Conservation (phyloP, 2,329 filamentous ascomycete species). For the Scedosporium apiospermum region DNA sequence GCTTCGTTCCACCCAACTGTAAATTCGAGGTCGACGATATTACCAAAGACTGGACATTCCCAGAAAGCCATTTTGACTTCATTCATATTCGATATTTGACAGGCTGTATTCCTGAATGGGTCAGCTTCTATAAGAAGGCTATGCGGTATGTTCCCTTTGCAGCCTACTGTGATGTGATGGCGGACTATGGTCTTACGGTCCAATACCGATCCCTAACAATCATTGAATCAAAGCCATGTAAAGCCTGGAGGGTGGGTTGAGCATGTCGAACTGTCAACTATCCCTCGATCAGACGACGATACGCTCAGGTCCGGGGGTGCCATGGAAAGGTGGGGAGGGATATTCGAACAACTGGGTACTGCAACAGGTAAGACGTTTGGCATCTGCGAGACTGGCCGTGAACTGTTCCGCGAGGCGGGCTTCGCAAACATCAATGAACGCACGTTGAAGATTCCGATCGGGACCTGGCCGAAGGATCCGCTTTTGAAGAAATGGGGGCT, state of each 20-base stretch:
- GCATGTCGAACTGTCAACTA: slow-evolving; percentile 10
- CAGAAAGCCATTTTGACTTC: slow-evolving; percentile 27
- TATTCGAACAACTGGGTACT: slow-evolving; percentile 11
- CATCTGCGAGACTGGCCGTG: slow-evolving; percentile 8
- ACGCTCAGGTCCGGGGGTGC: slow-evolving; percentile 10
- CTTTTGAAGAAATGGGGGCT: slow-evolving; percentile 20
- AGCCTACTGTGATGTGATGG: too few species aligned
- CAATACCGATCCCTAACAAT: neutral
- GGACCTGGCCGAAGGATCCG: slow-evolving; percentile 26
- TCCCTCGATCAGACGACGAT: slow-evolving; percentile 16
- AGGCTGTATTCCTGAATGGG: slow-evolving; percentile 21
- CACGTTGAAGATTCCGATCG: slow-evolving; percentile 24
- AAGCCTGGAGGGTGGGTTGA: slow-evolving; percentile 24
- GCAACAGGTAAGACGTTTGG: slow-evolving; percentile 15
- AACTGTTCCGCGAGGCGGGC: slow-evolving; percentile 10
- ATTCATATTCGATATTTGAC: slow-evolving; percentile 15
- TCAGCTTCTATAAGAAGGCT: slow-evolving; percentile 19
- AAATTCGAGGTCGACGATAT: slow-evolving; percentile 58
- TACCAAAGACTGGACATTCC: slow-evolving; percentile 36
- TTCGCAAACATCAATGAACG: slow-evolving; percentile 6
- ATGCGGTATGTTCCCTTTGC: slow-evolving; percentile 28
- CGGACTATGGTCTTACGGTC: too few species aligned
- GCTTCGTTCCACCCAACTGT: slow-evolving; percentile 50
- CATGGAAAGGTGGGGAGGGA: slow-evolving; percentile 12
- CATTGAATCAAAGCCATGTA: slow-evolving; percentile 21